Evolutionary conservation across 2,329 filamentous ascomycete species (phyloP), one percentile per base, ranked within the genome.

Genomic region (Pseudogymnoascus sp.): DNA sequence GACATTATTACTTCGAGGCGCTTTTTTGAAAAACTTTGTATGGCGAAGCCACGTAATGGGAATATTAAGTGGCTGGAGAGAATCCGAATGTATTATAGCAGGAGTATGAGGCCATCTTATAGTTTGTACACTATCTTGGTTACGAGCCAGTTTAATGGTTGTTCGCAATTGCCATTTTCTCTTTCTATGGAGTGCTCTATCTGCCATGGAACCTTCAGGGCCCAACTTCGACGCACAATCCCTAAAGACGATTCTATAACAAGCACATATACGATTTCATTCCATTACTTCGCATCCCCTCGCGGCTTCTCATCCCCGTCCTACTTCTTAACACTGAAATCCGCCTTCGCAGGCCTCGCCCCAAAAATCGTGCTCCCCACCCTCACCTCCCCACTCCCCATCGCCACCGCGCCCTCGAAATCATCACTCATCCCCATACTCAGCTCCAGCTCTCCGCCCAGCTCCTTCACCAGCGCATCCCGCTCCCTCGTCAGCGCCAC

Each of bases 371-470:
- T 93, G 72, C 91, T 97, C 1, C 94, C 94, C 7, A 99, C 85
- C 63, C 94, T 83, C 5, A 99, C 92, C 80, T 97, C 92, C 68
- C 85, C 82, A 76, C 92, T 97, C 0, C 94, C 94, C 79, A 91
- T 79, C 11, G 75, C 77, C 71, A 97, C 87, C 0, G 94, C 94
- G 6, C 88, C 89, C 78, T 96, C 92, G 74, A 93, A 99, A 75
- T 99, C 94, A 71, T 91, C 86, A 73, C 92, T 97, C 94, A 99
- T 99, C 5, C 93, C 93, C 93, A 99, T 99, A 75, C 92, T 97
- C 75, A 97, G 75, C 79, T 97, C 92, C 69, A 97, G 73, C 64
- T 81, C 80, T n/a, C 84, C 68, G 0, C 79, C 84, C 63, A 92
- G 71, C 67, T 86, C 87, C 70, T 76, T 71, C 2, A 81, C 83